These are phyloP conservation scores for Exobasidium cylindrosporum DNA, from an alignment of 1,284 basidiomycete species.

Conservation along the genomic window DNA sequence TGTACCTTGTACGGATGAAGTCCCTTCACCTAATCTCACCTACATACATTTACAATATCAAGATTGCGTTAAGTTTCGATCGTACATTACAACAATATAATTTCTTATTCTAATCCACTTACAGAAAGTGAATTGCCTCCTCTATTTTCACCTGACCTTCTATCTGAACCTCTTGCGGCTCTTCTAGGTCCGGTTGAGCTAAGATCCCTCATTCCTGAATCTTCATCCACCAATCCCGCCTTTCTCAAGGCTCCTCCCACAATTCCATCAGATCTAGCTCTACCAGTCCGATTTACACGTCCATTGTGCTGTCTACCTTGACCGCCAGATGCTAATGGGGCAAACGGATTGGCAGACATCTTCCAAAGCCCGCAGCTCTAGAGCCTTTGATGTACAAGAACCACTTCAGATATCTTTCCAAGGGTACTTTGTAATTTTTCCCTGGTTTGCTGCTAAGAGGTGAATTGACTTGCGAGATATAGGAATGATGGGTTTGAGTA, in stretches of 20 bases:
- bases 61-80: too few species aligned
- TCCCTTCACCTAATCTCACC: background rate
- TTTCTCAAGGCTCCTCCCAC: conserved; percentile 14
- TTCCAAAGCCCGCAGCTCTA: too few species aligned
- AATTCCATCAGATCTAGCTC: conserved; percentile 8
- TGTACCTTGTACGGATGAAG: background rate
- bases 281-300: background rate
- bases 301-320: background rate
- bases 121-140: background rate
- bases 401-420: too few species aligned
- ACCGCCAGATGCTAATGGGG: background rate
- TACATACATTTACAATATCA: too few species aligned
- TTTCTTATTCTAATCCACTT: background rate
- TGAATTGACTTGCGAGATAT: too few species aligned
- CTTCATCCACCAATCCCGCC: conserved; percentile 22
- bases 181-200: conserved; percentile 15
- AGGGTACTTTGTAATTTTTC: too few species aligned
- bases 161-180: background rate
- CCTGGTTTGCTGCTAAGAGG: too few species aligned
- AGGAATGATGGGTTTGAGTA: conserved; percentile 85
- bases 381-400: too few species aligned
- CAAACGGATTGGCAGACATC: conserved; percentile 4
- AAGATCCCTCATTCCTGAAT: conserved; percentile 19
- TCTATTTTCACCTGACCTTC: background rate
- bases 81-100: background rate